Percentiles rank a stretch among this genome's conserved stretches.
phyloP scores from a whole-genome alignment of 1,139 yeast species.

The Meyerozyma guilliermondii region DNA sequence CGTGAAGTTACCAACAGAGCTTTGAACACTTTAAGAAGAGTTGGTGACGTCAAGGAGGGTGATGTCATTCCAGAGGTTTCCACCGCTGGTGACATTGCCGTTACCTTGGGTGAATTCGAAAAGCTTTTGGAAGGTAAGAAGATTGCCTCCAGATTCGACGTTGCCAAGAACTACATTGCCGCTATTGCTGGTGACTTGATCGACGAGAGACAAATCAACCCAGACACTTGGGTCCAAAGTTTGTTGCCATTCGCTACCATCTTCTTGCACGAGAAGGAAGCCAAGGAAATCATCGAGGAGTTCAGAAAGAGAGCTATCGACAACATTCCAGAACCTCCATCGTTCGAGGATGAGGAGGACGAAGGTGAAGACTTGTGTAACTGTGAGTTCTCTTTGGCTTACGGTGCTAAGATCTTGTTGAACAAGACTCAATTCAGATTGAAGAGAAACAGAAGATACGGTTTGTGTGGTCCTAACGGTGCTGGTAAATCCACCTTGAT shows the following conservation, averaged over 20 bases:
- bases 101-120: slow-evolving; percentile 79
- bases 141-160: slow-evolving; percentile 70
- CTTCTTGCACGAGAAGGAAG: slow-evolving; percentile 89
- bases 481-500: slow-evolving; percentile 99
- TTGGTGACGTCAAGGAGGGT: slow-evolving; percentile 90
- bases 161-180: slow-evolving; percentile 78
- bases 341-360: slow-evolving; percentile 97
- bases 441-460: slow-evolving; percentile 99
- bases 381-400: slow-evolving; percentile 99
- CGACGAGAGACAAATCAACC: slow-evolving; percentile 95
- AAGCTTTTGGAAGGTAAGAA: slow-evolving; percentile 66
- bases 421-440: slow-evolving; percentile 99
- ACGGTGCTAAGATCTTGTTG: slow-evolving; percentile 99
- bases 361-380: slow-evolving; percentile 99
- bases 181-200: slow-evolving; percentile 98
- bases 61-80: slow-evolving; percentile 94
- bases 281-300: slow-evolving; percentile 86
- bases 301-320: slow-evolving; percentile 95
- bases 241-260: slow-evolving; percentile 92
- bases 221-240: slow-evolving; percentile 83
- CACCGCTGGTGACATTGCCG: slow-evolving; percentile 93
- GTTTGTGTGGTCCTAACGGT: slow-evolving; percentile 99
- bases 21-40: slow-evolving; percentile 95
- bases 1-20: slow-evolving; percentile 98
- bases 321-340: slow-evolving; percentile 95